Conservation (phyloP, 306 rosid genomes). For the Pyrus betulifolia region DNA sequence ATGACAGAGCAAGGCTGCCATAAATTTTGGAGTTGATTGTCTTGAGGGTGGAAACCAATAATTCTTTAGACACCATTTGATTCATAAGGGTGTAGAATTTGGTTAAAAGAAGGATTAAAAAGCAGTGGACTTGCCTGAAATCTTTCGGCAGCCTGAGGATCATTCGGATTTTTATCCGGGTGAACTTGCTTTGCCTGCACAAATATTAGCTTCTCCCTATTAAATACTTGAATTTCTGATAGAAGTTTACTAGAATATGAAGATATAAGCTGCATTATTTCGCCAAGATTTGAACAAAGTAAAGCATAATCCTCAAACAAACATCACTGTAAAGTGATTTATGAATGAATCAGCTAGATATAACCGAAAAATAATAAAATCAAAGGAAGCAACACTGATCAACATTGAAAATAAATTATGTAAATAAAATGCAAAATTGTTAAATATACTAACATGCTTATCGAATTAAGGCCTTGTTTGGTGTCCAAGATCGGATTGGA, state of each 20-base stretch:
- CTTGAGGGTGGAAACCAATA: no score
- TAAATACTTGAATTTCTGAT: neutral
- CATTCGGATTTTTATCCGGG: constrained; percentile 88
- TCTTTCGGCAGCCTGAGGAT: constrained; percentile 77
- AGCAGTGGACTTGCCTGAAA: constrained; percentile 47
- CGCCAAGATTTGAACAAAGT: neutral
- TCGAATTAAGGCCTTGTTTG: neutral
- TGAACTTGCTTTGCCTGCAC: constrained; percentile 88
- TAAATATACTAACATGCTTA: neutral
- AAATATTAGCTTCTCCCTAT: neutral
- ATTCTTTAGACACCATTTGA: neutral
- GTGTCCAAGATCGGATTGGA: neutral
- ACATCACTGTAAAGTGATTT: no score
- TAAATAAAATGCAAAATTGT: no score
- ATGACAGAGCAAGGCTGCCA: no score
- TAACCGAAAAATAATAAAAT: neutral
- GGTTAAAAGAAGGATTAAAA: neutral
- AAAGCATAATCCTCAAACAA: no score
- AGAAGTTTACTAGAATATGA: neutral
- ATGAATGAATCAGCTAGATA: no score
- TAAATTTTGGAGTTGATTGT: neutral
- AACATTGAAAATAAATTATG: no score
- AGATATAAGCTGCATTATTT: neutral
- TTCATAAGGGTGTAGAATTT: neutral
- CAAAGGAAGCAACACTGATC: neutral